Evolutionary conservation across 129 eudicot species (phyloP).

Genomic region (Pulicaria dysenterica): DNA sequence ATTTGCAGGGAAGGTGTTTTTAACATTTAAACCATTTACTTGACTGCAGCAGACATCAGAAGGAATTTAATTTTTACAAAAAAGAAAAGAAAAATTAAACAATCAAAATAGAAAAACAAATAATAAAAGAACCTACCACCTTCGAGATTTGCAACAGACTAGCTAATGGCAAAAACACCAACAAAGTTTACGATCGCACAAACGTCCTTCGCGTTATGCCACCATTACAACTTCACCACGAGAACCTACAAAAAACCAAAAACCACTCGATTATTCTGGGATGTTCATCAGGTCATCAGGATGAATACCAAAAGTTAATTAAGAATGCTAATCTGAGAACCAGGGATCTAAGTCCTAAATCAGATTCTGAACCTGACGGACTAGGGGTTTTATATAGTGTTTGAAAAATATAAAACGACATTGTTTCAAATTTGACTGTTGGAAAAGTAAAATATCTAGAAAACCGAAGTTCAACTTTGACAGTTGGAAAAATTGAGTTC

Average conservation of each 20-base stretch:
- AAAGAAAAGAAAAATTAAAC: neutral
- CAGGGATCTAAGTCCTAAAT: neutral
- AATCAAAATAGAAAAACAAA: too few relatives aligned
- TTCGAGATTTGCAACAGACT: conserved; percentile 19
- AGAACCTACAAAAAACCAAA: conserved; percentile 35
- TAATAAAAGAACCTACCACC: conserved; percentile 20
- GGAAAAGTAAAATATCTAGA: too few relatives aligned
- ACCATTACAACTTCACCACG: conserved; percentile 53
- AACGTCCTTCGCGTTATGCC: conserved; percentile 18
- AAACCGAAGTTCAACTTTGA: too few relatives aligned
- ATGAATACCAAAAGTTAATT: too few relatives aligned
- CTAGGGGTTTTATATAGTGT: neutral
- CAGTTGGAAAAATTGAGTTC: too few relatives aligned
- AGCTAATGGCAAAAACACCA: conserved; percentile 28
- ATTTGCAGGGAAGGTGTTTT: conserved; percentile 7
- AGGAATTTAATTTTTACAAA: neutral
- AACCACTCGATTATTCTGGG: neutral
- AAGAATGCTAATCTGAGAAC: neutral
- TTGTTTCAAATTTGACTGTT: neutral
- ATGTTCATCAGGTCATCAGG: neutral
- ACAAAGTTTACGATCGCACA: neutral
- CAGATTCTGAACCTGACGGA: neutral
- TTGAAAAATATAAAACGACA: neutral
- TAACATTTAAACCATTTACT: conserved; percentile 3
- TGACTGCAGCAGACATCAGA: neutral